Base-by-base conservation (phyloP, 129 eudicot species). In the Chrysanthemum seticuspe region DNA sequence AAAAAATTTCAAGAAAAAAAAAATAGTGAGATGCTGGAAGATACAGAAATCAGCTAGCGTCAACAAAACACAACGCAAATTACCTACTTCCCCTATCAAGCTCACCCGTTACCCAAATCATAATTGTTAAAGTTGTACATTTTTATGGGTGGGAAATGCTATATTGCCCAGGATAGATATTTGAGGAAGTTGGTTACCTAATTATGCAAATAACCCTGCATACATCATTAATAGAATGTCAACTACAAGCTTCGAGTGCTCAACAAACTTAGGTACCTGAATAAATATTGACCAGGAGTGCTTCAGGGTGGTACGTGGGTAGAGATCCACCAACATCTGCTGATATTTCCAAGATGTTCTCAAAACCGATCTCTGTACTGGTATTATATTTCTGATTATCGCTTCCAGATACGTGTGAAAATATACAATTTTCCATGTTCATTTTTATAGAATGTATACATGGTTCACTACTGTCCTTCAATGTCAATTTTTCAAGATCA, bases 291-390 rank as follows among this genome's bases (percentile, higher is more conserved):
- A 72, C 77, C 70, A 90, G 67, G 67, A 94, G 91, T 18, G 91
- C 80, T 82, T 88, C 96, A n/a, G 98, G 97, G 74, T 88, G 97
- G 78, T 87, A 84, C 18, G 85, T 52, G 72, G 92, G 89, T 31
- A 90, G 75, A 67, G 93, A 74, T 65, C 97, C 98, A 73, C 97
- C 90, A 6, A 90, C 67, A 47, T 62, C 72, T 76, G 85, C 88
- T 25, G 91, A 85, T 60, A 88, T 76, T 66, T 79, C 92, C 62
- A 84, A 63, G 70, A 90, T 73, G 78, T 89, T 84, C 67, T 67
- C 48, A 21, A 85, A 79, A 82, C 76, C 79, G 74, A 44, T 56
- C 67, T 65, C 63, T 25, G 78, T 19, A 74, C 25, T 68, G 12
- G 40, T 74, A 72, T 54, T 40, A 76, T 44, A 47, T 74, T 15